These are phyloP conservation scores for Saccharomyces hybrid DNA, from an alignment of 1,139 yeast genomes.

Conservation along the genomic window DNA sequence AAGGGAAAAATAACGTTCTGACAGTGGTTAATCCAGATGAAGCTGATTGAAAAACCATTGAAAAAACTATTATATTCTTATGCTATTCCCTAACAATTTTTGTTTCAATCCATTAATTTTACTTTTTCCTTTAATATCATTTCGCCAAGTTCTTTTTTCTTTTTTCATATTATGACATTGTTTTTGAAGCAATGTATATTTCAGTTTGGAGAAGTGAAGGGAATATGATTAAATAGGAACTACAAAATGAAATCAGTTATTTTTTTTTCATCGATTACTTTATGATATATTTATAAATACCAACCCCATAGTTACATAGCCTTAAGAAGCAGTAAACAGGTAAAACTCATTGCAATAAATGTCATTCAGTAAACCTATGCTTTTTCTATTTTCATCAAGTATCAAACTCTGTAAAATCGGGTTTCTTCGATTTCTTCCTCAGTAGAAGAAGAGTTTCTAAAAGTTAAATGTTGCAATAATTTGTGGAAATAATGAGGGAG, in stretches of 20 bases:
- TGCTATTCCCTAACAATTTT: not conserved
- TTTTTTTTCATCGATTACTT: not conserved
- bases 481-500: too few relatives aligned
- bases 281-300: not conserved
- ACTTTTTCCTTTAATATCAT: not conserved
- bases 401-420: too few relatives aligned
- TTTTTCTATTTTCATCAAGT: too few relatives aligned
- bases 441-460: too few relatives aligned
- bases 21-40: slow-evolving; percentile 32
- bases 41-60: slow-evolving; percentile 4
- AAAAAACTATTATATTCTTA: not conserved
- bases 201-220: not conserved
- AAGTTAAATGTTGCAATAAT: too few relatives aligned
- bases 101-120: not conserved
- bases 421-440: too few relatives aligned
- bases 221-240: not conserved
- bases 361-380: too few relatives aligned
- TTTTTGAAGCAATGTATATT: not conserved
- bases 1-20: slow-evolving; percentile 18
- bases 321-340: not conserved
- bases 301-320: not conserved
- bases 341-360: too few relatives aligned
- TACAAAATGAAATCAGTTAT: not conserved
- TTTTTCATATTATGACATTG: not conserved
- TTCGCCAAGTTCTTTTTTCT: not conserved